Evolutionary conservation across 1,284 basidiomycete species (phyloP), one percentile per base, ranked within the genome.

Genomic region (Irpex rosettiformis): DNA sequence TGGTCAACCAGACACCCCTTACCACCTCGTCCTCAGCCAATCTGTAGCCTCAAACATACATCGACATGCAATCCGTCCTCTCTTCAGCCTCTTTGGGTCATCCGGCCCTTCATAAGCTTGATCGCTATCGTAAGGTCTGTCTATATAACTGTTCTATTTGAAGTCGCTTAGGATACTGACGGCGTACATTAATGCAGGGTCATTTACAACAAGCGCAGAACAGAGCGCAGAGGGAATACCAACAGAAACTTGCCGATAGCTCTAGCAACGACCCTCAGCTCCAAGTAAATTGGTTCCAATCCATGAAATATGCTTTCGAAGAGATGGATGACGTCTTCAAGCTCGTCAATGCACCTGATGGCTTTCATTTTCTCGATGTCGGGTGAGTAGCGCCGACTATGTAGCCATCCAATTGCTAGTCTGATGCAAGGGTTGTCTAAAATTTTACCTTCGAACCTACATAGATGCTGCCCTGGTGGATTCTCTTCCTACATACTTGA

Each of bases 401-500:
- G n/a, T n/a, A n/a, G n/a, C n/a, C n/a, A n/a, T n/a, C n/a, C n/a
- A n/a, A n/a, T n/a, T n/a, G n/a, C n/a, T n/a, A n/a, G n/a, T n/a
- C n/a, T n/a, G n/a, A n/a, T n/a, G n/a, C n/a, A n/a, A n/a, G n/a
- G n/a, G n/a, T n/a, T n/a, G n/a, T n/a, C n/a, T n/a, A n/a, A n/a
- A n/a, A n/a, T n/a, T n/a, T n/a, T n/a, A n/a, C n/a, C n/a, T n/a
- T n/a, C n/a, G n/a, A n/a, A n/a, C n/a, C n/a, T n/a, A n/a, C n/a
- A n/a, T n/a, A n/a, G 70, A 3, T 70, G 70, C 43, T 66, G 64
- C 59, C 70, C 69, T 1, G 70, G 70, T 11, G 69, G 69, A 3
- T 71, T 70, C 56, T 65, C 66, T 27, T 66, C 67, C 8, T 68
- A 67, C 52, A 64, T 69, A 21, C 60, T 70, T 5, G 56, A 60